Conservation (phyloP, 208 protist genomes). For the Leishmania braziliensis region DNA sequence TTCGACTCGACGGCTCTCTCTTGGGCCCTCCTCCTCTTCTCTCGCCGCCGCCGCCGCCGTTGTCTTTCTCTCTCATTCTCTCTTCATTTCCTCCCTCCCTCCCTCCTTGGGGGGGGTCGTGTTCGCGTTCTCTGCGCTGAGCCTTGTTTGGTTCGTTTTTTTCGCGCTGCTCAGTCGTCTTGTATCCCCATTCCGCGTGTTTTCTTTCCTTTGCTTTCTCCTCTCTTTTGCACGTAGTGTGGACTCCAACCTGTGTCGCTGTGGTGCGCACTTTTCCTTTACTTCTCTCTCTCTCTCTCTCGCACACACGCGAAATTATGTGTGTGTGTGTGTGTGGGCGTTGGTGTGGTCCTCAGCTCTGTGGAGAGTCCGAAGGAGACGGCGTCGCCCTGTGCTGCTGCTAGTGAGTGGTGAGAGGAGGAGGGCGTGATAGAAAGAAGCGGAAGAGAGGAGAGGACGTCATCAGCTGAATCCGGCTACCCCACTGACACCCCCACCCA, state of each 20-base stretch:
- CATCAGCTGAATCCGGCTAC: not conserved
- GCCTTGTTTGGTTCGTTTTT: not conserved
- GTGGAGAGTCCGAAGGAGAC: not conserved
- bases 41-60: too few species aligned
- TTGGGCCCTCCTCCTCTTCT: not conserved
- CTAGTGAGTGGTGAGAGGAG: not conserved
- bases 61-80: too few species aligned
- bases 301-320: not conserved
- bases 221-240: not conserved
- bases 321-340: not conserved
- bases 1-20: not conserved
- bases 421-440: not conserved
- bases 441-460: not conserved
- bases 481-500: not conserved
- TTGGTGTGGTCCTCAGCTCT: not conserved
- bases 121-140: too few species aligned
- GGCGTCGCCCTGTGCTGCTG: not conserved
- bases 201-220: not conserved
- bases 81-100: not conserved
- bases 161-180: not conserved
- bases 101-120: not conserved
- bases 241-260: not conserved
- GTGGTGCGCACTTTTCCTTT: not conserved
- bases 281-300: not conserved
- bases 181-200: not conserved